Conservation (phyloP, 2,329 filamentous ascomycete genomes). For the Cladophialophora chaetospira region DNA sequence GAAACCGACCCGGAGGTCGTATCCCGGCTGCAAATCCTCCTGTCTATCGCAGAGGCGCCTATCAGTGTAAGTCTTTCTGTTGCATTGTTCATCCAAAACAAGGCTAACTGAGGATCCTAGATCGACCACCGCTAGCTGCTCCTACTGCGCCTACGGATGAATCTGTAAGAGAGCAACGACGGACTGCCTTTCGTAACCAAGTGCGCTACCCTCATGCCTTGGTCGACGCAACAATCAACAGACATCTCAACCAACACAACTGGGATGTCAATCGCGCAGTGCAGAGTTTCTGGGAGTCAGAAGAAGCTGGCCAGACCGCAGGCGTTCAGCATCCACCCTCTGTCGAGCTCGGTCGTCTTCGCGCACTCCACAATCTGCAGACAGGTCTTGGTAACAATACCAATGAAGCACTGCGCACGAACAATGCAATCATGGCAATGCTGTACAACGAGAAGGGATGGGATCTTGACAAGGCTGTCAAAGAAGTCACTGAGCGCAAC, state of each 20-base stretch:
- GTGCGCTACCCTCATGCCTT: conserved; percentile 11
- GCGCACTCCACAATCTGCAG: too few species aligned
- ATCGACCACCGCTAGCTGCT: too few species aligned
- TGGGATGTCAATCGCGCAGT: conserved; percentile 24
- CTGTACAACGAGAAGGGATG: conserved; percentile 3
- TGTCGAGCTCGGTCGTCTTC: too few species aligned
- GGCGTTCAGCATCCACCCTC: too few species aligned
- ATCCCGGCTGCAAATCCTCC: too few species aligned
- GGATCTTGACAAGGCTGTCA: not conserved
- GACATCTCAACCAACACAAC: not conserved
- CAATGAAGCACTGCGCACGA: not conserved
- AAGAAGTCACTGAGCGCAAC: not conserved
- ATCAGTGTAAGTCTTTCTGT: too few species aligned
- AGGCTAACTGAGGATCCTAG: too few species aligned
- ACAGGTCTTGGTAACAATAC: not conserved
- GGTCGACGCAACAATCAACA: not conserved
- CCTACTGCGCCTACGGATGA: too few species aligned
- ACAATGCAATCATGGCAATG: conserved; percentile 6
- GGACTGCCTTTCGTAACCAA: conserved; percentile 15
- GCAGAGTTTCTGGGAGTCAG: conserved; percentile 2
- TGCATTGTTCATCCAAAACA: too few species aligned
- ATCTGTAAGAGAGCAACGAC: not conserved
- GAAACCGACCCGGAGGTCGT: too few species aligned
- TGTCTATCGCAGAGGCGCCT: too few species aligned
- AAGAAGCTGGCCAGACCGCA: not conserved